phyloP scores from a whole-genome alignment of 2,329 filamentous ascomycete genomes.

The Colletotrichum lini region DNA sequence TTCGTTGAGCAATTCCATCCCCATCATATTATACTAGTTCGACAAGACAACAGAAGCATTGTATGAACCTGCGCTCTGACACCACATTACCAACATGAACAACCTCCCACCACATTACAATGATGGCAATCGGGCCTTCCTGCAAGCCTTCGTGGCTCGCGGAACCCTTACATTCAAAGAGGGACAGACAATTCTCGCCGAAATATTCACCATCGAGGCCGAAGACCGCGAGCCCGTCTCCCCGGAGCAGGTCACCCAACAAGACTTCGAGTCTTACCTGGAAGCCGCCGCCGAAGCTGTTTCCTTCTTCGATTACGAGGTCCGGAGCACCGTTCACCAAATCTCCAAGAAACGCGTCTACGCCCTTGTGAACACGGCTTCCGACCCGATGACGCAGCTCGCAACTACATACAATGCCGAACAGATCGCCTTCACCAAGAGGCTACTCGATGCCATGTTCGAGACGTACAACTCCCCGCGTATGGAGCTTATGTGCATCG shows the following conservation, averaged over 20 bases:
- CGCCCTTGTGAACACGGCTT: conserved; percentile 89
- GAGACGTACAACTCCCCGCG: conserved; percentile 85
- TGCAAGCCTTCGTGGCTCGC: conserved; percentile 88
- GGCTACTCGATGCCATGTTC: conserved; percentile 92
- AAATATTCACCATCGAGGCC: conserved; percentile 75
- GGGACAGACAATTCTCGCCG: conserved; percentile 80
- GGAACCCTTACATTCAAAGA: conserved; percentile 83
- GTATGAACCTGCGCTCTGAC: not conserved
- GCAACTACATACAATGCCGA: conserved; percentile 85
- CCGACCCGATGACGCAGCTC: conserved; percentile 87
- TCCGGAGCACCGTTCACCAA: conserved; percentile 83
- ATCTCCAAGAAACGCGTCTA: conserved; percentile 76
- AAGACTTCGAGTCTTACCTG: conserved; percentile 79
- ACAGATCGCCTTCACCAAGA: conserved; percentile 91
- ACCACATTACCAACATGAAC: conserved; percentile 29
- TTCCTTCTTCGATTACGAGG: conserved; percentile 88
- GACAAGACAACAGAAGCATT: not conserved
- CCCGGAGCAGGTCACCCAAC: conserved; percentile 75
- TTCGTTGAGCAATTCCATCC: not conserved
- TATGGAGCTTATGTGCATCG: conserved; percentile 88
- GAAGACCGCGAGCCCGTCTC: conserved; percentile 57
- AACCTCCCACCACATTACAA: conserved; percentile 56
- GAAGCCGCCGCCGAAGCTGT: conserved; percentile 79
- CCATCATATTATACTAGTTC: not conserved
- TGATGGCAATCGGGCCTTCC: conserved; percentile 86